Conservation (phyloP, 2,329 filamentous ascomycete genomes). For the Alternaria brassicae region DNA sequence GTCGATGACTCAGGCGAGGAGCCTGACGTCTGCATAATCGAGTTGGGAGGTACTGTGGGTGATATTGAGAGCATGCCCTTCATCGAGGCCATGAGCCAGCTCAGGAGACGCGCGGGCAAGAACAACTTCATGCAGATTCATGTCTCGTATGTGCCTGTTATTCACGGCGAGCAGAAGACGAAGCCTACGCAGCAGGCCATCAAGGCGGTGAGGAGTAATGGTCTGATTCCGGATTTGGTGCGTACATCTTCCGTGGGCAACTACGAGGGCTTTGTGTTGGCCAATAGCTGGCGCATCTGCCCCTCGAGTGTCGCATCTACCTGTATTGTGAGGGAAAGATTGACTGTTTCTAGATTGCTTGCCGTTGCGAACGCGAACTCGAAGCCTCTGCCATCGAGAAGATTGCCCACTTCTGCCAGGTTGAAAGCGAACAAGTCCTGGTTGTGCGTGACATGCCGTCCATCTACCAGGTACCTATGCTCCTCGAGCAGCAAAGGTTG, state of each 20-base stretch:
- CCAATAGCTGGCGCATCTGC: background rate
- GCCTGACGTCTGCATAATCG: constrained; percentile 92
- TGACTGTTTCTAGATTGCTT: constrained; percentile 72
- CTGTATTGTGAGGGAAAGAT: background rate
- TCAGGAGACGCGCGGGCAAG: constrained; percentile 74
- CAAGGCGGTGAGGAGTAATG: constrained; percentile 80
- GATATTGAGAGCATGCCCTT: constrained; percentile 90
- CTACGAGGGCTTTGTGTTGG: background rate
- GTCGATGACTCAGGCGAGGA: constrained; percentile 83
- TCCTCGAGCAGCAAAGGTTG: constrained; percentile 82
- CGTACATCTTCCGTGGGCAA: constrained; percentile 17
- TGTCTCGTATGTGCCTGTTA: constrained; percentile 85
- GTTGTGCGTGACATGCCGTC: constrained; percentile 87
- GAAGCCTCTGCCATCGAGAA: constrained; percentile 79
- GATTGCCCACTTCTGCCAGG: constrained; percentile 87
- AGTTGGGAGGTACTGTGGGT: constrained; percentile 72
- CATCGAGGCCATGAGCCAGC: constrained; percentile 82
- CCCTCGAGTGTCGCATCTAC: no score
- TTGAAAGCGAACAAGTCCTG: constrained; percentile 83
- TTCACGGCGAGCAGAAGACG: constrained; percentile 84
- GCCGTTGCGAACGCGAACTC: constrained; percentile 82
- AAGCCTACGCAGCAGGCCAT: constrained; percentile 96
- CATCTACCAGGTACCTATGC: constrained; percentile 93
- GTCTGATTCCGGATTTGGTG: constrained; percentile 68
- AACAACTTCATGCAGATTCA: constrained; percentile 88